Conservation (phyloP, 352 stramenopile genomes). For the Globisporangium takayamanum region DNA sequence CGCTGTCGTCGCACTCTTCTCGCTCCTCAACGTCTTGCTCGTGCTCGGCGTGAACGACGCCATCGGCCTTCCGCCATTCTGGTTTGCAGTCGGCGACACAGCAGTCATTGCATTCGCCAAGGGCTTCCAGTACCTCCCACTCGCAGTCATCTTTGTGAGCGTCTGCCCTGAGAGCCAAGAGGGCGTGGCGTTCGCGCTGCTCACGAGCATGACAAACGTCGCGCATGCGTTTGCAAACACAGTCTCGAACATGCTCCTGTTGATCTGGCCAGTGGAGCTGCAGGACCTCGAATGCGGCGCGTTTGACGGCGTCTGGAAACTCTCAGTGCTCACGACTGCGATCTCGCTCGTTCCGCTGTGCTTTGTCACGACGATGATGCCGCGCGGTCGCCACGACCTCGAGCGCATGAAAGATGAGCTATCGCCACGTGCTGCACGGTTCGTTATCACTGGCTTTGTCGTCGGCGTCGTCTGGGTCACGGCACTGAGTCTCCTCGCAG, state of each 20-base stretch:
- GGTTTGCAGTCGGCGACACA: conserved; percentile 68
- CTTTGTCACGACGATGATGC: conserved; percentile 44
- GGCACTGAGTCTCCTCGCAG: conserved; percentile 53
- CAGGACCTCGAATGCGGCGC: conserved; percentile 42
- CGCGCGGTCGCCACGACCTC: conserved; percentile 38
- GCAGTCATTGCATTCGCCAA: conserved; percentile 63
- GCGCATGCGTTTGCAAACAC: conserved; percentile 62
- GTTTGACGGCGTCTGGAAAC: conserved; percentile 72
- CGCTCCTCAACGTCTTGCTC: conserved; percentile 63
- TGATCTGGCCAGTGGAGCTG: conserved; percentile 67
- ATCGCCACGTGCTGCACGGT: conserved; percentile 24
- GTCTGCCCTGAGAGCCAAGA: conserved; percentile 73
- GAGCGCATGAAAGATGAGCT: conserved; percentile 47
- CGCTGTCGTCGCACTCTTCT: conserved; percentile 52
- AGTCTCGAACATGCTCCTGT: conserved; percentile 71
- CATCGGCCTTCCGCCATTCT: conserved; percentile 57
- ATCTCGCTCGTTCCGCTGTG: conserved; percentile 51
- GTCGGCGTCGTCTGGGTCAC: conserved; percentile 64
- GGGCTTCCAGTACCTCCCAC: conserved; percentile 73
- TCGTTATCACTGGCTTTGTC: conserved; percentile 38
- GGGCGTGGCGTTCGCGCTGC: conserved; percentile 65
- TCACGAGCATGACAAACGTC: conserved; percentile 74
- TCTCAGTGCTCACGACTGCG: conserved; percentile 56
- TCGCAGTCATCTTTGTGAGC: conserved; percentile 70
- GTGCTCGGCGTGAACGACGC: conserved; percentile 57